phyloP scores from a whole-genome alignment of 2,329 filamentous ascomycete genomes.

The Claviceps sp. region DNA sequence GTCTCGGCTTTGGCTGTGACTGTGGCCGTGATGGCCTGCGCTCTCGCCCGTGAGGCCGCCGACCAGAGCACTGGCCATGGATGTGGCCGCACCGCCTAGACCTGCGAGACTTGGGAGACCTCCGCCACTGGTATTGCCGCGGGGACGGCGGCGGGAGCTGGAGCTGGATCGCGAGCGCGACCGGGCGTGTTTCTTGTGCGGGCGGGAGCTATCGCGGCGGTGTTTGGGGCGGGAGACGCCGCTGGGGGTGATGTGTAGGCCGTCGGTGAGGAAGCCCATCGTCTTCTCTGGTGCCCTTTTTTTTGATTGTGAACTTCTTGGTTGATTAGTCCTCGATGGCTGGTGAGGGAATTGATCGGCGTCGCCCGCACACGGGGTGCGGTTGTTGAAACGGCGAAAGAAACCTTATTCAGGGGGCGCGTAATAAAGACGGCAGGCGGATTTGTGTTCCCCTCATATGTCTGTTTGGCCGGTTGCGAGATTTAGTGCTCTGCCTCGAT shows the following conservation, averaged over 20 bases:
- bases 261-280: slow-evolving; percentile 23
- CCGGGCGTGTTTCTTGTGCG: slow-evolving; percentile 19
- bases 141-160: slow-evolving; percentile 17
- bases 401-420: no score
- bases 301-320: not conserved
- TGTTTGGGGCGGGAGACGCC: slow-evolving; percentile 14
- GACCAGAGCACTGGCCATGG: slow-evolving; percentile 20
- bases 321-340: no score
- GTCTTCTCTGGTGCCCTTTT: no score
- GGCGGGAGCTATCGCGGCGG: slow-evolving; percentile 16
- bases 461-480: no score
- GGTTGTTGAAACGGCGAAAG: no score
- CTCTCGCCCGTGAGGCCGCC: slow-evolving; percentile 14
- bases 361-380: no score
- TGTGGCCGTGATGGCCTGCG: slow-evolving; percentile 4
- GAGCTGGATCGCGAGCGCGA: slow-evolving; percentile 26
- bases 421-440: no score
- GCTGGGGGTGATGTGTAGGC: slow-evolving; percentile 10
- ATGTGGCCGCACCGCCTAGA: slow-evolving; percentile 5
- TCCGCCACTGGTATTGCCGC: slow-evolving; percentile 10
- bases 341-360: no score
- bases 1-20: slow-evolving; percentile 11
- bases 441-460: no score
- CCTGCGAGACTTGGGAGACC: not conserved
- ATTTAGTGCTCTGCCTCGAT: no score